Base-by-base conservation (phyloP, 768 basidiomycete species). In the Porphyrellus cyaneotinctus region DNA sequence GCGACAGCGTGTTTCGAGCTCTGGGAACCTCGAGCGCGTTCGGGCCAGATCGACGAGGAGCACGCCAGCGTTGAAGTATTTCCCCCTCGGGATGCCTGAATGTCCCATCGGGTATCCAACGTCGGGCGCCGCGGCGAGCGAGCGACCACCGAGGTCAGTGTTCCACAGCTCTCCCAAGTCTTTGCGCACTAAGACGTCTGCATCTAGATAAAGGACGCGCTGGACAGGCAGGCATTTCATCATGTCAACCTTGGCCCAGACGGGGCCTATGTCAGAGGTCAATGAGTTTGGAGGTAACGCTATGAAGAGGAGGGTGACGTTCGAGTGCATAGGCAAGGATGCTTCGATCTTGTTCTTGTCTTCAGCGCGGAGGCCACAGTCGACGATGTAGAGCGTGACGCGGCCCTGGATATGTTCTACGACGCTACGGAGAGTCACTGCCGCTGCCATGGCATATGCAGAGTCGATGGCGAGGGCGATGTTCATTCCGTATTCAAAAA, bases 61-160 rank as follows among this genome's bases (percentile, higher is more conserved):
- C 12, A 84, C 78, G 0, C 81, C 81, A 0, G 79, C 76, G 38
- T 82, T 84, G 70, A 82, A 82, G 56, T 81, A 82, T 9, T 69
- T 66, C 1, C 52, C 58, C 23, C 53, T 47, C 9, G 64, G 60
- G n/a, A 71, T 38, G 5, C 54, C 68, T 1, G 64, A 62, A 57
- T 81, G 76, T 0, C 81, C 81, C 64, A 71, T 67, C 0, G 80
- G 81, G 49, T 61, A 69, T 3, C 81, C 81, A 20, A 83, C 70
- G 61, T 84, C 80, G 4, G 63, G 56, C 12, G 57, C 72, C 2
- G 81, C 81, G 2, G 71, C 80, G 23, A 83, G 52, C 5, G 69
- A 30, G n/a, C 64, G 70, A 9, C 73, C 77, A 7, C 56, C 36
- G 42, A 82, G 64, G 60, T 81, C 72, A 5, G 67, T 74, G 18